phyloP scores from a whole-genome alignment of 352 stramenopile genomes.

The Plasmopara muralis region DNA sequence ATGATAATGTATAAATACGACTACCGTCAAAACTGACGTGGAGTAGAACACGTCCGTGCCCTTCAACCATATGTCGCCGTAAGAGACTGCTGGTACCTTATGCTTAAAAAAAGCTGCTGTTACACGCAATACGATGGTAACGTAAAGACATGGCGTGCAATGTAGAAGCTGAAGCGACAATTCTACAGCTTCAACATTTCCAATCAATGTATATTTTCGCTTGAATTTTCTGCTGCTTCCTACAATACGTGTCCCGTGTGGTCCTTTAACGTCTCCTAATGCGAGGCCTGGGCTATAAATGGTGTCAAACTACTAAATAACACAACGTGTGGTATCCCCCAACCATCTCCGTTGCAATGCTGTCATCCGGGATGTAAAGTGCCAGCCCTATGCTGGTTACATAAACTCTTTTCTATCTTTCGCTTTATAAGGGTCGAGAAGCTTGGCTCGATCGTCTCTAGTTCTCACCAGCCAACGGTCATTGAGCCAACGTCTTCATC shows the following conservation, averaged over 20 bases:
- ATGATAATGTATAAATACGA: not conserved
- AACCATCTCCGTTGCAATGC: not conserved
- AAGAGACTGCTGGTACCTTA: no score
- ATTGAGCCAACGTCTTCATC: constrained; percentile 73
- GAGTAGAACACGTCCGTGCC: no score
- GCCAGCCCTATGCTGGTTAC: constrained; percentile 20
- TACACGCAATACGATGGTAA: no score
- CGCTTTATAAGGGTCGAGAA: constrained; percentile 7
- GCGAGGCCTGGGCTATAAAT: constrained; percentile 18
- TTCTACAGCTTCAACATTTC: not conserved
- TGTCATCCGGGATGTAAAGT: not conserved
- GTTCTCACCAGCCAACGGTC: constrained; percentile 65
- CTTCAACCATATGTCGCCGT: not conserved
- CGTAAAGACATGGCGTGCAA: no score
- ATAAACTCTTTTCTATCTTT: constrained; percentile 2
- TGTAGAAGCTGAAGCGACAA: not conserved
- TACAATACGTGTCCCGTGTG: constrained; percentile 25
- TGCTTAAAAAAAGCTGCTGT: no score
- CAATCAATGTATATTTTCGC: constrained; percentile 7
- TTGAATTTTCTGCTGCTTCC: constrained; percentile 26
- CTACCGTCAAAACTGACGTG: not conserved
- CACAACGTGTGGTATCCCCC: constrained; percentile 14
- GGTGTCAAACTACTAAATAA: constrained; percentile 30
- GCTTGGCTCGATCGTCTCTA: not conserved
- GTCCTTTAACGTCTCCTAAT: constrained; percentile 9